Percentiles rank a stretch among this genome's conserved stretches.
These are phyloP conservation scores for Conticribra weissflogii DNA, from an alignment of 108 stramenopile species.

Conservation along the genomic window DNA sequence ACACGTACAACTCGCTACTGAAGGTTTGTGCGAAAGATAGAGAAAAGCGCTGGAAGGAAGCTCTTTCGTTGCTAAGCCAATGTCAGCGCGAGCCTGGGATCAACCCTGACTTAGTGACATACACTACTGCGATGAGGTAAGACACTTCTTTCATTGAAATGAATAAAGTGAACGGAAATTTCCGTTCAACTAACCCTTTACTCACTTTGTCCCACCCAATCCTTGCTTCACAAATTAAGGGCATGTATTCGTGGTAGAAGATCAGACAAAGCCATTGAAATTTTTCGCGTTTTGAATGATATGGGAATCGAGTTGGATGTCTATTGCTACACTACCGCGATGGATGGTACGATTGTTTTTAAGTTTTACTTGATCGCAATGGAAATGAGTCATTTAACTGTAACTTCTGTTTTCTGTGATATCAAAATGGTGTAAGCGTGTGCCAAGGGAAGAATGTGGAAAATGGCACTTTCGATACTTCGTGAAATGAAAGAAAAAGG, in stretches of 20 bases:
- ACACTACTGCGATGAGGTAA: constrained; percentile 73
- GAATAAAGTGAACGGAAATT: too few species aligned
- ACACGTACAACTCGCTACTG: constrained; percentile 73
- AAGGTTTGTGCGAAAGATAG: constrained; percentile 60
- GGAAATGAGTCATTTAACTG: constrained; percentile 13
- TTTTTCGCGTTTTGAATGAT: constrained; percentile 66
- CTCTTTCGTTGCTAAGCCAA: constrained; percentile 62
- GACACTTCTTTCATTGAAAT: constrained; percentile 7
- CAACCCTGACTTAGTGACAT: constrained; percentile 75
- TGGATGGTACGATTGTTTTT: constrained; percentile 50
- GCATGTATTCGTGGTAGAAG: constrained; percentile 73
- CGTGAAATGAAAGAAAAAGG: constrained; percentile 78
- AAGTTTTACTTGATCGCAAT: background rate
- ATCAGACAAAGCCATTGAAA: constrained; percentile 59
- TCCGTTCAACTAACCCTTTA: too few species aligned
- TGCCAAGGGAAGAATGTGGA: constrained; percentile 67
- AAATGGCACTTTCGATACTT: constrained; percentile 63
- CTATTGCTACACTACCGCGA: constrained; percentile 82
- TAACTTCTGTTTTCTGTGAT: background rate
- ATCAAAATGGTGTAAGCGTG: constrained; percentile 40
- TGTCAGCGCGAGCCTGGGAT: constrained; percentile 71
- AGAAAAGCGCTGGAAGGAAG: constrained; percentile 66
- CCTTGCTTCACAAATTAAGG: constrained; percentile 8
- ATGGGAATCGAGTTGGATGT: constrained; percentile 63
- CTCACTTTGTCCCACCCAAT: constrained; percentile 3